Evolutionary conservation across 352 stramenopile genomes (phyloP).

Genomic region (Globisporangium alternatum): DNA sequence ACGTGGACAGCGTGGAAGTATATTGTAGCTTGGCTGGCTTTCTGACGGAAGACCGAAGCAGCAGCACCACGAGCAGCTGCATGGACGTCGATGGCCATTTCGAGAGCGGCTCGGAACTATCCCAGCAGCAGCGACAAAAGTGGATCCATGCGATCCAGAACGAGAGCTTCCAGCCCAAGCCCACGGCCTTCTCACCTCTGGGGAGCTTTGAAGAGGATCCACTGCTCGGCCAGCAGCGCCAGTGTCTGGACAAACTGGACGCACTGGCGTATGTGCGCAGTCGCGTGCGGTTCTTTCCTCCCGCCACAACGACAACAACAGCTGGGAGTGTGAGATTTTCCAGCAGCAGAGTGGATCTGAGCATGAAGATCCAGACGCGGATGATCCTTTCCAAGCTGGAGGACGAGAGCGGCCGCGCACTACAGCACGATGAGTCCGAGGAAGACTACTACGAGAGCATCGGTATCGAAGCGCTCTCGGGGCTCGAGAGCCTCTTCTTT

Average conservation of each 20-base stretch:
- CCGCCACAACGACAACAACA: conserved; percentile 1
- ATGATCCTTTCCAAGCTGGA: conserved; percentile 53
- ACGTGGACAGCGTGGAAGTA: conserved; percentile 2
- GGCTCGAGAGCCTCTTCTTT: conserved; percentile 63
- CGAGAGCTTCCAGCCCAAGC: conserved; percentile 54
- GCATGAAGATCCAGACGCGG: conserved; percentile 54
- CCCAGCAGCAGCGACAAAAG: neutral
- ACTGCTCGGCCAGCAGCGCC: conserved; percentile 46
- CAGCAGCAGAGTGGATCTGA: neutral
- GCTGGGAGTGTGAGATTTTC: neutral
- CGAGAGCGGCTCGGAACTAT: neutral
- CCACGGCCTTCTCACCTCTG: conserved; percentile 65
- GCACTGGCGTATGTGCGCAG: conserved; percentile 47
- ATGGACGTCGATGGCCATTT: conserved; percentile 4
- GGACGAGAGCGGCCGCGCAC: conserved; percentile 1
- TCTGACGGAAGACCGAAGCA: neutral
- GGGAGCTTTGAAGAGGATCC: conserved; percentile 50
- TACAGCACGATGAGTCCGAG: neutral
- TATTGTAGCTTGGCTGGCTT: conserved; percentile 2
- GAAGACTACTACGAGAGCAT: neutral
- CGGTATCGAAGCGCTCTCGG: conserved; percentile 51
- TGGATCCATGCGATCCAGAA: conserved; percentile 56
- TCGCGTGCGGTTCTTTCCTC: conserved; percentile 42
- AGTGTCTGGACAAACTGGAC: conserved; percentile 60
- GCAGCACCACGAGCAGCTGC: neutral